Evolutionary conservation across 1,139 yeast species (phyloP).

Genomic region (Debaryomyces coudertii): DNA sequence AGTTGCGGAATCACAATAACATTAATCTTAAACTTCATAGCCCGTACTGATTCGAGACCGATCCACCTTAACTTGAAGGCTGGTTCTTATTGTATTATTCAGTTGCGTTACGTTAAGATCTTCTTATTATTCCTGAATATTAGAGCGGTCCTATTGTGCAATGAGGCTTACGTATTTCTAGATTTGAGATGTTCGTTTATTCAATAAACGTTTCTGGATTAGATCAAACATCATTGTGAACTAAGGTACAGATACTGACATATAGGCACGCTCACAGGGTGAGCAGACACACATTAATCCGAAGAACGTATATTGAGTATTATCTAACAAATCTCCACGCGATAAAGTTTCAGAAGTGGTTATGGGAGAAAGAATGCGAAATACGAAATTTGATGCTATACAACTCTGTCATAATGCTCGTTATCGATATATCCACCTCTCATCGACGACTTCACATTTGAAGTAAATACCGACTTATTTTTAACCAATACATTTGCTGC

Average conservation of each 20-base stretch:
- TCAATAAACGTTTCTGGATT: background rate
- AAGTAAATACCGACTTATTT: conserved; percentile 57
- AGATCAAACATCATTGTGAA: background rate
- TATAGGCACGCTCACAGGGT: conserved; percentile 1
- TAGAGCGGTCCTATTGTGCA: background rate
- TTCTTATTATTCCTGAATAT: background rate
- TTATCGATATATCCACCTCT: conserved; percentile 67
- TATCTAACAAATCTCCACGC: background rate
- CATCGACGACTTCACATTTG: conserved; percentile 68
- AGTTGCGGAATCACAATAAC: background rate
- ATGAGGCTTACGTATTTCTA: conserved; percentile 1
- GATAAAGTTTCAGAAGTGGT: background rate
- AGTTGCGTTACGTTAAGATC: background rate
- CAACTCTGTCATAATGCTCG: conserved; percentile 64
- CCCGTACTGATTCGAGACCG: background rate
- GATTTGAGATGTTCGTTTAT: background rate
- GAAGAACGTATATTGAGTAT: background rate
- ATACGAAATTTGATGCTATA: conserved; percentile 16
- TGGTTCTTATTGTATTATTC: background rate
- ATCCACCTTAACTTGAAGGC: background rate
- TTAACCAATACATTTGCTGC: conserved; percentile 79
- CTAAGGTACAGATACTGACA: background rate
- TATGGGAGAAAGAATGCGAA: conserved; percentile 4
- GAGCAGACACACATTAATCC: background rate
- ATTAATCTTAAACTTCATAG: background rate